A percentile compares a stretch with the other conserved stretches of the same genome.
Evolutionary conservation across 2,329 filamentous ascomycete species (phyloP).

Genomic region (Davidsoniella eucalypti): DNA sequence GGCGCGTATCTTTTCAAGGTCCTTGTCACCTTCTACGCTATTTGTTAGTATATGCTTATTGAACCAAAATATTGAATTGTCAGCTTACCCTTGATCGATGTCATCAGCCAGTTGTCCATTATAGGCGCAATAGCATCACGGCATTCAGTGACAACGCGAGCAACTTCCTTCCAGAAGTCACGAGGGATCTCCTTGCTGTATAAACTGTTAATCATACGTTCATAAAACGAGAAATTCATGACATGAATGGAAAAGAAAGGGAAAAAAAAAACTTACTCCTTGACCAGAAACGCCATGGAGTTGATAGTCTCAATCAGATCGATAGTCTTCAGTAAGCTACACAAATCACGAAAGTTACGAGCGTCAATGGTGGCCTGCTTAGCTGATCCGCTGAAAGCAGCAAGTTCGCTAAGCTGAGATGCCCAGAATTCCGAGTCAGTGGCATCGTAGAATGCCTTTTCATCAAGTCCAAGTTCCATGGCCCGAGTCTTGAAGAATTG

Average conservation of each 20-base stretch:
- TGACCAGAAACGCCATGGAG: constrained; percentile 33
- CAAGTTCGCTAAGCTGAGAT: constrained; percentile 15
- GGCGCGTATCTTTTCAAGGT: constrained; percentile 50
- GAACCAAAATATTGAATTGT: background rate
- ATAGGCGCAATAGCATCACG: constrained; percentile 43
- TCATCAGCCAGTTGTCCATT: constrained; percentile 47
- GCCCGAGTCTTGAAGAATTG: constrained; percentile 26
- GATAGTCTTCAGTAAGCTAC: constrained; percentile 47
- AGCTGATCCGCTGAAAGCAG: constrained; percentile 17
- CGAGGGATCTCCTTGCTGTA: constrained; percentile 23
- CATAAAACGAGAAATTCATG: background rate
- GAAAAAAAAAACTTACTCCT: constrained; percentile 30
- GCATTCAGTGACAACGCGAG: constrained; percentile 34
- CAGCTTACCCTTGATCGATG: constrained; percentile 35
- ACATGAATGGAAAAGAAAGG: background rate
- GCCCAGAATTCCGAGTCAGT: constrained; percentile 27
- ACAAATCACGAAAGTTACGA: constrained; percentile 50
- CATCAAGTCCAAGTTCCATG: constrained; percentile 22
- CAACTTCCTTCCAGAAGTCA: constrained; percentile 38
- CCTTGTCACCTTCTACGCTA: constrained; percentile 36
- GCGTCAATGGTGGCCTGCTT: constrained; percentile 36
- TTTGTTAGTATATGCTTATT: constrained; percentile 4
- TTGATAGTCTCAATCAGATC: constrained; percentile 53
- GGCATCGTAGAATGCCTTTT: constrained; percentile 20
- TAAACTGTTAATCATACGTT: background rate